Evolutionary conservation across 176 grass and related monocot species (phyloP).

Genomic region (Oryza glaberrima): DNA sequence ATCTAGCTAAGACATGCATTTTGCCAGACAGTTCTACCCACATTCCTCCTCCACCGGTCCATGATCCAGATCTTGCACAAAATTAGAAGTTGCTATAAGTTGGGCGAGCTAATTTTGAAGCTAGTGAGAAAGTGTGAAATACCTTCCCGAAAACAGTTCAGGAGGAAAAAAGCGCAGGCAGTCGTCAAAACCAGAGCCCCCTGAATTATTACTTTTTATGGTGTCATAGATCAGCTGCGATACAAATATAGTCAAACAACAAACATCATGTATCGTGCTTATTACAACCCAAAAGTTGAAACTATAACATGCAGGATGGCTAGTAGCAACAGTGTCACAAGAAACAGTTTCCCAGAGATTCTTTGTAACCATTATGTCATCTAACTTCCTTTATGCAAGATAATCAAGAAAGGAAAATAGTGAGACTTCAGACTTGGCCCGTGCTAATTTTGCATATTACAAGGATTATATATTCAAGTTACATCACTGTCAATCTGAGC

Average conservation of each 20-base stretch:
- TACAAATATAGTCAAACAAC: slow-evolving; percentile 29
- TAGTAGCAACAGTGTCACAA: slow-evolving; percentile 14
- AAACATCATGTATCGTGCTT: slow-evolving; percentile 9
- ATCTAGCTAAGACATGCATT: slow-evolving; percentile 95
- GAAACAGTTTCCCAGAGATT: not conserved
- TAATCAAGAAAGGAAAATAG: slow-evolving; percentile 6
- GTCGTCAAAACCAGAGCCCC: slow-evolving; percentile 75
- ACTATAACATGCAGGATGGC: slow-evolving; percentile 2
- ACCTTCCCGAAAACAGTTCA: slow-evolving; percentile 95
- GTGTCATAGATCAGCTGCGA: slow-evolving; percentile 92
- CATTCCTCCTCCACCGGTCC: slow-evolving; percentile 92
- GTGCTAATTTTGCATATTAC: not conserved
- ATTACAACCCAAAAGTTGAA: slow-evolving; percentile 19
- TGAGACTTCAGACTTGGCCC: not conserved
- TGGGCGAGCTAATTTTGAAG: slow-evolving; percentile 26
- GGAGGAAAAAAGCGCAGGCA: slow-evolving; percentile 82
- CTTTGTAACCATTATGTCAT: slow-evolving; percentile 5
- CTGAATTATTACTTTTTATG: slow-evolving; percentile 79
- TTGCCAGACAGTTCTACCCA: slow-evolving; percentile 97
- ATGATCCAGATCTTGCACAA: slow-evolving; percentile 83
- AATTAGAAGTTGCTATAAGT: slow-evolving; percentile 28
- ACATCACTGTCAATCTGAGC: slow-evolving; percentile 4
- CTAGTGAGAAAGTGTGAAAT: slow-evolving; percentile 41
- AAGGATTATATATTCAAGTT: slow-evolving; percentile 11
- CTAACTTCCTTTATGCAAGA: not conserved